Base-by-base conservation (phyloP, 139 green algal genomes). In the Picochlorum costavermella region DNA sequence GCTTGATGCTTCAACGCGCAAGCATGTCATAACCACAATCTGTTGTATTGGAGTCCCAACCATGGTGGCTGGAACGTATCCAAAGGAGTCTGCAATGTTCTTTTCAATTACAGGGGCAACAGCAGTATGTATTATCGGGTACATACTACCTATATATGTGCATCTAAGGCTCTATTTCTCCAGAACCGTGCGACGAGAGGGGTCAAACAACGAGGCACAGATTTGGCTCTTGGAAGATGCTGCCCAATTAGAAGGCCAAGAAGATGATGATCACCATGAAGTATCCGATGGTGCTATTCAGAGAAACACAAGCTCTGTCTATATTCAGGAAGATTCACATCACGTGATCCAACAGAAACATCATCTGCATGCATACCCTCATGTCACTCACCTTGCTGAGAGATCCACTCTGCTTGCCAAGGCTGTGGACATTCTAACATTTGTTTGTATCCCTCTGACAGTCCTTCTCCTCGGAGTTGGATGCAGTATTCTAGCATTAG, bases 61-160 rank as follows among this genome's bases (percentile, higher is more conserved):
- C 1, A 26, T 20, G 6, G 74, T 83, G 3, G 80, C 81, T 6
- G 63, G 81, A 2, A 45, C 65, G 3, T 87, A 73, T 33, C 81
- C 81, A 20, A 71, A 43, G 4, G 50, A 56, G 8, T 68, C 78
- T 17, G 78, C 83, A 25, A 82, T 81, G 63, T 72, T 84, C 29
- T 66, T 63, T 65, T 67, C 78, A 16, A 50, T 81, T n/a, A 84
- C 78, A 9, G 78, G 73, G 20, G 75, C 75, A 2, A 76, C 71
- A 5, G 78, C 68, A 13, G 75, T 81, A 28, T 78, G 63, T 48
- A 33, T 78, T 0, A 71, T 84, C 6, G 73, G 61, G 28, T 84
- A 83, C 28, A 56, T 81, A 10, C 61, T 84, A 10, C 78, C 78
- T 13, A 68, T 84, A 0, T 64, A 43, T 2, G 49, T 84, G 13